These are phyloP conservation scores for Amaranthus cruentus DNA, from an alignment of 148 eudicot genomes.

Conservation along the genomic window DNA sequence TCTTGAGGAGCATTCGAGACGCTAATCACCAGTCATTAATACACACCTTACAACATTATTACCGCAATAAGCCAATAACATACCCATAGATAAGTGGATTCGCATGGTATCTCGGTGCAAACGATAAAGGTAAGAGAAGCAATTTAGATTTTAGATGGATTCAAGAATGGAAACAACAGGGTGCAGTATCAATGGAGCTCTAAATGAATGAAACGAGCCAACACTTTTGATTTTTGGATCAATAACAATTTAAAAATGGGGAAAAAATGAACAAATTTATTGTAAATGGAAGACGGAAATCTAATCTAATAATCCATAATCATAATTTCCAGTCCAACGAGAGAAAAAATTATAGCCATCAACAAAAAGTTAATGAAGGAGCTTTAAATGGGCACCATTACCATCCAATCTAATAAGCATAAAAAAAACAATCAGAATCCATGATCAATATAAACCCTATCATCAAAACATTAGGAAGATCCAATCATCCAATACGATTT, in stretches of 20 bases:
- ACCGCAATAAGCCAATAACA: no score
- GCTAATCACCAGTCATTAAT: no score
- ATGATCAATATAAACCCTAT: constrained; percentile 2
- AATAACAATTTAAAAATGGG: neutral
- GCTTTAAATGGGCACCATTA: no score
- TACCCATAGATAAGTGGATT: no score
- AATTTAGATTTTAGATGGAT: no score
- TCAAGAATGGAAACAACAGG: neutral
- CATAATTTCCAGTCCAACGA: neutral
- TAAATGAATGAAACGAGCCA: neutral
- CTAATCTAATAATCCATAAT: neutral
- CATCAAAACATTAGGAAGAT: neutral
- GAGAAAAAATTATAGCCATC: neutral
- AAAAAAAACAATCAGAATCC: neutral
- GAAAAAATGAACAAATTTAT: neutral
- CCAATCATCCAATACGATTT: neutral
- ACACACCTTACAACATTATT: neutral
- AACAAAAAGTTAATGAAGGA: neutral
- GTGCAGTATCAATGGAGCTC: neutral
- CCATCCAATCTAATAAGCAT: neutral
- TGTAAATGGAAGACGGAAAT: neutral
- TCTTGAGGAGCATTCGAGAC: no score
- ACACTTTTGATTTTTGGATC: no score
- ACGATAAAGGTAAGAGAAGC: no score
- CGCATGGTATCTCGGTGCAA: no score